Base-by-base conservation (phyloP, 2,329 filamentous ascomycete species). In the Beauveria rudraprayagi region DNA sequence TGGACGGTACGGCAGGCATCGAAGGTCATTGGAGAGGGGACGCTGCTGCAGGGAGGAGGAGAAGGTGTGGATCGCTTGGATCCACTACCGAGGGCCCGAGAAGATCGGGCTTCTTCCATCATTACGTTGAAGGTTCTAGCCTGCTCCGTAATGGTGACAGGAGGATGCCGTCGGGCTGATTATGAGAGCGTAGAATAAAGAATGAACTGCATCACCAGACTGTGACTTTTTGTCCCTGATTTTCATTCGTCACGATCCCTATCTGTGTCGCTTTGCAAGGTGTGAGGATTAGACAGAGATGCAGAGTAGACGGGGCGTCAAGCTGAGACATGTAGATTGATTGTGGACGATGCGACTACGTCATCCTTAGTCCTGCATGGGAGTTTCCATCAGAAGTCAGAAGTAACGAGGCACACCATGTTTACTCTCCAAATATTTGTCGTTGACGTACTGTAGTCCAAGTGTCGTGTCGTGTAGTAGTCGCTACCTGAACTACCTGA, bases 81-180 rank as follows among this genome's bases (percentile, higher is more conserved):
- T 17, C 56, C 56, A 60, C 56, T 37, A 16, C 56, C 56, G 56
- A 60, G 22, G 56, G 56, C n/a, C 56, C 56, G 56, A 60, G 24
- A 41, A 60, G 56, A 60, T 60, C 26, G 47, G 46, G 26, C 8
- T 5, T 47, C n/a, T 22, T 28, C 28, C 41, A 47, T 56, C 54
- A 48, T 56, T 43, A 56, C 54, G 54, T 48, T 56, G 8, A 17
- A 51, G 44, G 17, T n/a, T 11, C 47, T 7, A 19, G 56, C n/a
- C 28, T 7, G 19, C 17, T 37, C 30, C 41, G n/a, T 22, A 7
- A 24, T 47, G 26, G 22, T 43, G 17, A 43, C 17, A 19, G 8
- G 17, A 43, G 17, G n/a, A 43, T 19, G 41, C 41, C 17, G 17
- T 43, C 17, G 9, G n/a, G 17, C 41, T 17, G 41, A 37, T 37